Evolutionary conservation across 495 filamentous ascomycete genomes (phyloP), one percentile per base, ranked within the genome.

Genomic region (Neurospora africana): DNA sequence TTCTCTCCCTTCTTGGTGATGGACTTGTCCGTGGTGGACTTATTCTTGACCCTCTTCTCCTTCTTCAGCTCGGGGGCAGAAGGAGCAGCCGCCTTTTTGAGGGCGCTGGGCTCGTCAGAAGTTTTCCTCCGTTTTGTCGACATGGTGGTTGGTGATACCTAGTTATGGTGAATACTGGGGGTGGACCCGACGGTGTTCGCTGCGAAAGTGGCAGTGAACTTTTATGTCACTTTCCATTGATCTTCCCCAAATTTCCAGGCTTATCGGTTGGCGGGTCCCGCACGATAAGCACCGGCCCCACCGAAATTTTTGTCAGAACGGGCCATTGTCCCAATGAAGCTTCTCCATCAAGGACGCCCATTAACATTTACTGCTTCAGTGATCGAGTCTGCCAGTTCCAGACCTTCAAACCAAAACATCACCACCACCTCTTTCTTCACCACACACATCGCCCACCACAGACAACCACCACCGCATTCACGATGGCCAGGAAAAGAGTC

Each of bases 401-500:
- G 43, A 61, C 27, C 53, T 33, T 61, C 4, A 30, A 73, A 40
- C 47, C 27, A 58, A 33, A 70, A 70, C 53, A 71, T 19, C 70
- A 71, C 13, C 71, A 58, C 19, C 40, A 70, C 53, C 15, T 61
- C 27, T 17, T 33, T 33, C 30, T 47, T 30, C 39, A 65, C 69
- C 40, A 37, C 19, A 13, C 7, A 39, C 19, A n/a, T 19, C 67
- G 41, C n/a, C n/a, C 41, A 53, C 36, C 17, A 21, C n/a, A 37
- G 4, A 72, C 11, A 36, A 19, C 19, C 44, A 53, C 38, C 13
- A 23, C 67, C 17, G 44, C n/a, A 8, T 61, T 33, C 53, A 78
- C 70, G 78, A 96, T 97, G 95, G 94, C 93, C 41, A 91, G 89
- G 79, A 85, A 86, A 82, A 86, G 92, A 75, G 90, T 88, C 37